Evolutionary conservation across 2,329 filamentous ascomycete species (phyloP).

Genomic region (Knufia fluminis): DNA sequence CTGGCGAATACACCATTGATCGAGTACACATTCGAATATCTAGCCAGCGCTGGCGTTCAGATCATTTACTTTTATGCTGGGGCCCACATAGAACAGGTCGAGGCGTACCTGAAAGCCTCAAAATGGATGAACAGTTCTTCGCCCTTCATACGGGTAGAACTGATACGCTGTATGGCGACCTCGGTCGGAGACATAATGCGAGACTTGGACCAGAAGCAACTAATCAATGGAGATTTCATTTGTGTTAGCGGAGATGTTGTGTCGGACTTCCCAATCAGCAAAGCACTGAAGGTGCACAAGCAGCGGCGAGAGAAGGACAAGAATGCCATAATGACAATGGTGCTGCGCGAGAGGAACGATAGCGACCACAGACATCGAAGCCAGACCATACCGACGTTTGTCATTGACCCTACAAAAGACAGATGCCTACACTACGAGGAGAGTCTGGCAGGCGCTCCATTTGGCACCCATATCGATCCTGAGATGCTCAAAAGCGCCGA

Average conservation of each 20-base stretch:
- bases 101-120: conserved; percentile 74
- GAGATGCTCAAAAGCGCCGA: conserved; percentile 68
- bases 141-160: conserved; percentile 70
- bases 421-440: conserved; percentile 93
- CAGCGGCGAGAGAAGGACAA: conserved; percentile 74
- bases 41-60: conserved; percentile 89
- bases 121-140: conserved; percentile 65
- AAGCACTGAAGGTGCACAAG: conserved; percentile 67
- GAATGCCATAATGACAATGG: conserved; percentile 96
- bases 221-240: conserved; percentile 85
- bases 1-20: conserved; percentile 90
- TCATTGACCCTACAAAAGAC: conserved; percentile 69
- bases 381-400: conserved; percentile 70
- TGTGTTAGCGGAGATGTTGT: conserved; percentile 88
- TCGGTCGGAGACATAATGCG: conserved; percentile 92
- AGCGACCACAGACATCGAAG: conserved; percentile 69
- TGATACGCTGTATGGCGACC: conserved; percentile 76
- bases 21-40: conserved; percentile 94
- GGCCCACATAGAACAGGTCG: conserved; percentile 75
- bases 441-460: conserved; percentile 40
- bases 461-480: conserved; percentile 58
- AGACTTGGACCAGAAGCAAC: conserved; percentile 74
- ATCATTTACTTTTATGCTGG: conserved; percentile 90
- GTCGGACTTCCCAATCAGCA: conserved; percentile 77
- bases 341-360: conserved; percentile 67